A percentile compares a stretch with the other conserved stretches of the same genome.
Evolutionary conservation across 148 eudicot species (phyloP).

Genomic region (Mesembryanthemum crystallinum): DNA sequence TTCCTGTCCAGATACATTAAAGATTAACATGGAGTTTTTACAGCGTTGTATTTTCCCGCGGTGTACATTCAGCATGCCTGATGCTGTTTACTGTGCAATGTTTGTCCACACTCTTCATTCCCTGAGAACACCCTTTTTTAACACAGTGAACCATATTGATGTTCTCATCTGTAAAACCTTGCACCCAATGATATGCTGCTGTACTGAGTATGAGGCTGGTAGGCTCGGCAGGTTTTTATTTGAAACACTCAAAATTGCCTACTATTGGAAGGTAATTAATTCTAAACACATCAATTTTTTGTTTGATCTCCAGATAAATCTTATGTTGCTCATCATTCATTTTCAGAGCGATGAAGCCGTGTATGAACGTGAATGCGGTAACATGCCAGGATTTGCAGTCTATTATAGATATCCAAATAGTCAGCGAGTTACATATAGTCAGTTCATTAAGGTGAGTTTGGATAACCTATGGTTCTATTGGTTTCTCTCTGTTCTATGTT

Average conservation of each 20-base stretch:
- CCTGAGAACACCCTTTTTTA: conserved; percentile 87
- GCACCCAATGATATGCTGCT: conserved; percentile 99
- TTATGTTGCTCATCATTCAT: conserved; percentile 18
- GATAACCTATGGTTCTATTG: background rate
- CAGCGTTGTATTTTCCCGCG: conserved; percentile 99
- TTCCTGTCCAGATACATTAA: conserved; percentile 91
- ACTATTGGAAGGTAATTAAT: conserved; percentile 80
- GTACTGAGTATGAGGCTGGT: conserved; percentile 98
- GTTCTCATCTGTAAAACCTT: conserved; percentile 93
- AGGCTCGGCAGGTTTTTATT: conserved; percentile 86
- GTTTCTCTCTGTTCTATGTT: background rate
- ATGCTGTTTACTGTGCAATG: conserved; percentile 93
- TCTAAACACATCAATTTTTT: background rate
- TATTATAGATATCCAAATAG: conserved; percentile 93
- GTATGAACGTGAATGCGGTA: conserved; percentile 96
- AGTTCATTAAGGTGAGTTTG: conserved; percentile 79
- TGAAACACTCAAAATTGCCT: conserved; percentile 91
- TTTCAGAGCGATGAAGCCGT: conserved; percentile 84
- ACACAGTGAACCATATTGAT: conserved; percentile 95
- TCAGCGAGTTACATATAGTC: conserved; percentile 89
- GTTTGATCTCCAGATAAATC: background rate
- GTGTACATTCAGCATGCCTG: conserved; percentile 95
- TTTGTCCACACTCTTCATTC: conserved; percentile 98
- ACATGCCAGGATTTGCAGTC: conserved; percentile 99
- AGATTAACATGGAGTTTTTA: conserved; percentile 95